Conservation (phyloP, 2,329 filamentous ascomycete species). For the Lasiodiplodia hormozganensis region DNA sequence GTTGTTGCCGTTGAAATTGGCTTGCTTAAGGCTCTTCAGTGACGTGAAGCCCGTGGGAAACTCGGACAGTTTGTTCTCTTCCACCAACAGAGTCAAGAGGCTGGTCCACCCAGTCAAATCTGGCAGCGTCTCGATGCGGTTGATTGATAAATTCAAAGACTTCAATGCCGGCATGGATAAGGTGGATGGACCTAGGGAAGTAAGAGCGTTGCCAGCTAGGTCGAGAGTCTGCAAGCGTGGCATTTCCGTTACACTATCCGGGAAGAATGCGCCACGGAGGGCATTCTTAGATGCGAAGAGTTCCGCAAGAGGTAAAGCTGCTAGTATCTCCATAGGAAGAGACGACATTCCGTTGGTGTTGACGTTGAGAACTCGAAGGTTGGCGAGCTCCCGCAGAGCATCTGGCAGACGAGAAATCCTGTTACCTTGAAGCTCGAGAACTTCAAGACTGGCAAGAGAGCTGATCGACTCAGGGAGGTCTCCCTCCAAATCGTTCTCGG, state of each 20-base stretch:
- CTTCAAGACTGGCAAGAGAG: conserved; percentile 73
- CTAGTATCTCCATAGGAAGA: conserved; percentile 74
- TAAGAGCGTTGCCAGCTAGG: conserved; percentile 77
- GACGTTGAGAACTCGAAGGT: conserved; percentile 78
- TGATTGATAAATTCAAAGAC: conserved; percentile 78
- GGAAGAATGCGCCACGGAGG: conserved; percentile 74
- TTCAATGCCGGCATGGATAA: conserved; percentile 76
- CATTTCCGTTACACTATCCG: conserved; percentile 54
- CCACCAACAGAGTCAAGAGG: conserved; percentile 75
- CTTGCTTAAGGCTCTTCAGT: conserved; percentile 73
- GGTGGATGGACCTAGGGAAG: conserved; percentile 53
- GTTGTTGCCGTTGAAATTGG: conserved; percentile 86
- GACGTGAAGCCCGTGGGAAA: conserved; percentile 79
- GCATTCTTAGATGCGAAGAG: conserved; percentile 80
- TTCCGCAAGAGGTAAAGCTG: conserved; percentile 73
- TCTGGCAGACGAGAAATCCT: conserved; percentile 74
- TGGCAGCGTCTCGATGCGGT: conserved; percentile 76
- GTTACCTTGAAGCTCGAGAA: conserved; percentile 83
- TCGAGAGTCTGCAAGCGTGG: conserved; percentile 76
- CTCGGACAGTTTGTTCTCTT: conserved; percentile 79
- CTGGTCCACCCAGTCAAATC: conserved; percentile 76
- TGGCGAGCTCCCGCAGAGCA: conserved; percentile 69
- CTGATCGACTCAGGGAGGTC: conserved; percentile 67
- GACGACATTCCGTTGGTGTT: conserved; percentile 73
- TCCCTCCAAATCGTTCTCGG: conserved; percentile 71